Evolutionary conservation across 2,329 filamentous ascomycete species (phyloP), one percentile per base, ranked within the genome.

Genomic region (Arachnomyces sp.): DNA sequence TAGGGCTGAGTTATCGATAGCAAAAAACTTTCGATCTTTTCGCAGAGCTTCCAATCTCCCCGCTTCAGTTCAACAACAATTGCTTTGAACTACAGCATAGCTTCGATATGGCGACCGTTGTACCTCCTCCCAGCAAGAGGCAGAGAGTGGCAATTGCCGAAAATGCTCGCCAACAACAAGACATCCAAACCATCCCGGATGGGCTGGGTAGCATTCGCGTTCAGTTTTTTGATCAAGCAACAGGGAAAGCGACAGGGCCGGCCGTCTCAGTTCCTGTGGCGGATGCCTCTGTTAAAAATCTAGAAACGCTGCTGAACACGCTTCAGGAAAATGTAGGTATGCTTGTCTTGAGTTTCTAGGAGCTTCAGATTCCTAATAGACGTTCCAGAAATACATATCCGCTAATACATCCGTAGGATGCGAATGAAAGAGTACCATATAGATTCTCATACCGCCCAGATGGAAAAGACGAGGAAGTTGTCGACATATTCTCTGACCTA

Each of bases 41-140:
- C 15, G 5, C 31, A 12, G 31, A 33, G 31, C 31, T 33, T 33
- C 13, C 13, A 33, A n/a, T n/a, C n/a, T n/a, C 16, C 13, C 16
- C 16, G 16, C 13, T 33, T 7, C 31, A 33, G 31, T 33, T 33
- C 31, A 17, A 33, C 16, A n/a, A n/a, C n/a, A n/a, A 14, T 33
- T 33, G 31, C 31, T 5, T 9, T 5, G 14, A 28, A 7, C 21
- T 16, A 33, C 32, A 16, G 31, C 34, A 13, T 40, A 13, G 17
- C 44, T 35, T 21, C 35, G 56, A 28, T 11, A 94, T 94, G 87
- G 78, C 87, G 52, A 94, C 87, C 4, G 67, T 89, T 35, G 62
- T 82, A 4, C 87, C 87, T n/a, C 87, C 86, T 34, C 86, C 86
- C 3, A 89, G 82, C 38, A 96, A 95, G 66, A 79, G 88, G 46